Evolutionary conservation across 305 asterid species (phyloP).

Genomic region (Fraxinus velutina): DNA sequence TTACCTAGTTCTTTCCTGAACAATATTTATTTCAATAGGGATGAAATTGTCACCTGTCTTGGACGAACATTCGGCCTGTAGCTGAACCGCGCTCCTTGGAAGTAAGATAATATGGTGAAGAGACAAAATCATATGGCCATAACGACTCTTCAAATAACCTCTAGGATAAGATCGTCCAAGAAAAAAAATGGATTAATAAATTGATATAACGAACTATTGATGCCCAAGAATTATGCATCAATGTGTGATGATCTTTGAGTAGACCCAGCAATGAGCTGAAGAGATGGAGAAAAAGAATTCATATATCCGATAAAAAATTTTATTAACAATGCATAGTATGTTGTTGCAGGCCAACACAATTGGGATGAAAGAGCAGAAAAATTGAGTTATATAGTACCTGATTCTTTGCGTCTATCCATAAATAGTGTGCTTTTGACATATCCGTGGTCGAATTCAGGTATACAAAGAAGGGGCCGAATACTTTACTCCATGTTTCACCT

Average conservation of each 20-base stretch:
- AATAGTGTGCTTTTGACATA: constrained; percentile 38
- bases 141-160: constrained; percentile 35
- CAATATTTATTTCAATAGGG: not conserved
- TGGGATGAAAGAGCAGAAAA: not conserved
- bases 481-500: constrained; percentile 57
- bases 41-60: constrained; percentile 37
- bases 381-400: constrained; percentile 29
- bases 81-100: constrained; percentile 46
- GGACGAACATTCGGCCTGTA: constrained; percentile 39
- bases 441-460: constrained; percentile 45
- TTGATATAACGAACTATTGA: not conserved
- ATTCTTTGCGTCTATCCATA: constrained; percentile 51
- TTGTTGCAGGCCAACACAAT: not conserved
- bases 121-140: constrained; percentile 47
- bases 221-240: not conserved
- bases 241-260: not conserved
- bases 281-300: not conserved
- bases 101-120: constrained; percentile 46
- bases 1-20: not conserved
- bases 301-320: not conserved
- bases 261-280: not conserved
- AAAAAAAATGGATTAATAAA: not conserved
- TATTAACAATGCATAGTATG: not conserved
- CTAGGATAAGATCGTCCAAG: constrained; percentile 22
- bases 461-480: constrained; percentile 48